Percentiles rank a stretch among this genome's conserved stretches.
Conservation (phyloP, 768 basidiomycete genomes). For the Calocybe gangraenosa region DNA sequence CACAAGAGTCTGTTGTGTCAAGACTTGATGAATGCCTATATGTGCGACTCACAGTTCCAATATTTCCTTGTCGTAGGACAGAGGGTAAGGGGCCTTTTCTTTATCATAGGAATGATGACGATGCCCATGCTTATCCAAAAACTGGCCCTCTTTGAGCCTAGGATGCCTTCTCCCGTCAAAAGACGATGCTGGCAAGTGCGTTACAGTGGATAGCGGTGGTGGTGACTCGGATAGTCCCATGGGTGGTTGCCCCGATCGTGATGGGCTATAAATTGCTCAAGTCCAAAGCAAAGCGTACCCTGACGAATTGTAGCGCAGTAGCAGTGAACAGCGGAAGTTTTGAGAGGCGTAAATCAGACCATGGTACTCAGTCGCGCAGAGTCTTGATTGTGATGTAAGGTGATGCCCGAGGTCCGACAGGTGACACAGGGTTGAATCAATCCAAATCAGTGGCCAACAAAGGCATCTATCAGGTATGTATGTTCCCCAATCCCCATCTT, state of each 20-base stretch:
- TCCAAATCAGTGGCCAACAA: not conserved
- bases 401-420: constrained; percentile 10
- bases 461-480: too few species aligned
- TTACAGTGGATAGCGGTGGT: constrained; percentile 9
- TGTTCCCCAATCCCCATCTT: too few species aligned
- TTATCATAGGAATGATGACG: constrained; percentile 64
- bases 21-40: not conserved
- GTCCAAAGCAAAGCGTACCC: not conserved
- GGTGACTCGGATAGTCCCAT: constrained; percentile 20
- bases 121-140: constrained; percentile 56
- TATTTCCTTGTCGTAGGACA: constrained; percentile 64
- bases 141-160: constrained; percentile 52
- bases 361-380: constrained; percentile 8
- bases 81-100: constrained; percentile 78
- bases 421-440: constrained; percentile 7
- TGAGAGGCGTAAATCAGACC: constrained; percentile 11
- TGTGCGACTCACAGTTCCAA: constrained; percentile 51
- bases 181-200: constrained; percentile 19
- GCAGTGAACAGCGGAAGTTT: not conserved
- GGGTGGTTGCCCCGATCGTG: constrained; percentile 5
- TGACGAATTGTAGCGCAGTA: not conserved
- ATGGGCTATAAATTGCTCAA: not conserved
- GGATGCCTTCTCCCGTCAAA: constrained; percentile 34
- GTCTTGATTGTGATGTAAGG: constrained; percentile 12
- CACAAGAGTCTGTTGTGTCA: not conserved